phyloP scores from a whole-genome alignment of 1,284 basidiomycete species.

The Ustilago shanxiensis region DNA sequence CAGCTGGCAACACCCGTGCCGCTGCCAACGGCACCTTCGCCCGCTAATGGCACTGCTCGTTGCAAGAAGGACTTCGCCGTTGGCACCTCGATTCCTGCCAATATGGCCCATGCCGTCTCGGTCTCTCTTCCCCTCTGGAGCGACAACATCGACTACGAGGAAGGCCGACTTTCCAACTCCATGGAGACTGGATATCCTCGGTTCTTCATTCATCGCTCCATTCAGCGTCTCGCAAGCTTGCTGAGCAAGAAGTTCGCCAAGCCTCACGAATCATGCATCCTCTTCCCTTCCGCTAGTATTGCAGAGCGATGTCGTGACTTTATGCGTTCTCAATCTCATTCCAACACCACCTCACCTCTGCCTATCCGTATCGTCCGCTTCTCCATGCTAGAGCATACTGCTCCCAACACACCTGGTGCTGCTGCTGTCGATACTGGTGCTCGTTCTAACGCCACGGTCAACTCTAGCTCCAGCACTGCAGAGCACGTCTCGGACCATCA shows the following conservation, averaged over 20 bases:
- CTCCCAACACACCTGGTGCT: not conserved
- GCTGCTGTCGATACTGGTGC: too few relatives aligned
- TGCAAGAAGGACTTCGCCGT: conserved; percentile 48
- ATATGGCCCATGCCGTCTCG: conserved; percentile 84
- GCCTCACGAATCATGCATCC: conserved; percentile 55
- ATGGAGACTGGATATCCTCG: conserved; percentile 97
- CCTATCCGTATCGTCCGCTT: conserved; percentile 61
- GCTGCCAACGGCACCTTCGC: conserved; percentile 21
- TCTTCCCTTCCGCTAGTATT: conserved; percentile 59
- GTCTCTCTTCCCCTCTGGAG: conserved; percentile 96
- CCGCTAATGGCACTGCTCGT: conserved; percentile 15
- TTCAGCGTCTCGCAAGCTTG: conserved; percentile 75
- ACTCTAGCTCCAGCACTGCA: conserved; percentile 41
- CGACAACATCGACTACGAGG: conserved; percentile 94
- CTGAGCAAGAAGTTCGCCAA: conserved; percentile 55
- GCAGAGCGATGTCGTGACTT: conserved; percentile 65
- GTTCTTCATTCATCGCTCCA: conserved; percentile 92
- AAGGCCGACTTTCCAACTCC: conserved; percentile 82
- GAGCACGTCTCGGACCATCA: conserved; percentile 35
- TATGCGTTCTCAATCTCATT: conserved; percentile 56
- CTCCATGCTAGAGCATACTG: conserved; percentile 48
- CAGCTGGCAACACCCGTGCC: conserved; percentile 28
- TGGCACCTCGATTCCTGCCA: conserved; percentile 68
- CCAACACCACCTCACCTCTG: conserved; percentile 10
- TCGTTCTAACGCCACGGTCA: conserved; percentile 1